These are phyloP conservation scores for Vitis rupestris DNA, from an alignment of 164 flowering plant species.

Conservation along the genomic window DNA sequence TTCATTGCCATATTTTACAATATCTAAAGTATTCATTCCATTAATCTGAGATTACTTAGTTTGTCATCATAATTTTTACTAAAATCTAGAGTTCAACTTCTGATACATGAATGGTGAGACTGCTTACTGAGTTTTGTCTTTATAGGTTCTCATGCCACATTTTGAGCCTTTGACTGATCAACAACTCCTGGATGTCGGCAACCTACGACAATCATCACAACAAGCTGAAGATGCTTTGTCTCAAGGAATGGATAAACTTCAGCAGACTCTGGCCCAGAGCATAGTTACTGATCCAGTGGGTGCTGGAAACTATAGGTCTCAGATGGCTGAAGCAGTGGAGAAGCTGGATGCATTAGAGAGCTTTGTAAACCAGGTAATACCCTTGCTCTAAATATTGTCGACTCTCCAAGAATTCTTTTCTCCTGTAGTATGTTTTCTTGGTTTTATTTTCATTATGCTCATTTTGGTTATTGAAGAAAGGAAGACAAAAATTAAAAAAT, in stretches of 20 bases:
- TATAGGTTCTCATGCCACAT: constrained; percentile 73
- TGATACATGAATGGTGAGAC: background rate
- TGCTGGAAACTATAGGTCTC: constrained; percentile 47
- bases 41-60: background rate
- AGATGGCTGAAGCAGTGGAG: constrained; percentile 63
- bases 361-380: constrained; percentile 75
- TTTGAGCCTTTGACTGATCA: constrained; percentile 68
- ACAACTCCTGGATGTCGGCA: constrained; percentile 45
- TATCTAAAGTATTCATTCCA: background rate
- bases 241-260: constrained; percentile 93
- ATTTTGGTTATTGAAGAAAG: background rate
- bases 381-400: too few relatives aligned
- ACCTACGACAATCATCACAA: constrained; percentile 71
- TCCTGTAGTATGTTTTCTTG: background rate
- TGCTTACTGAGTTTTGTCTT: background rate
- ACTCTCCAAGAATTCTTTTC: background rate
- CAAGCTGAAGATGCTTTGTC: constrained; percentile 96
- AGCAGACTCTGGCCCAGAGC: constrained; percentile 54
- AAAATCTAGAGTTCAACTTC: background rate
- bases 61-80: background rate
- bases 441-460: background rate
- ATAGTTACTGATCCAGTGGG: constrained; percentile 40
- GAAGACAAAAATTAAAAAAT: background rate
- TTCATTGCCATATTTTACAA: background rate
- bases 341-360: constrained; percentile 65